Percentiles rank a stretch among this genome's conserved stretches.
Conservation (phyloP, 495 filamentous ascomycete species). For the Chaetomidium leptoderma region DNA sequence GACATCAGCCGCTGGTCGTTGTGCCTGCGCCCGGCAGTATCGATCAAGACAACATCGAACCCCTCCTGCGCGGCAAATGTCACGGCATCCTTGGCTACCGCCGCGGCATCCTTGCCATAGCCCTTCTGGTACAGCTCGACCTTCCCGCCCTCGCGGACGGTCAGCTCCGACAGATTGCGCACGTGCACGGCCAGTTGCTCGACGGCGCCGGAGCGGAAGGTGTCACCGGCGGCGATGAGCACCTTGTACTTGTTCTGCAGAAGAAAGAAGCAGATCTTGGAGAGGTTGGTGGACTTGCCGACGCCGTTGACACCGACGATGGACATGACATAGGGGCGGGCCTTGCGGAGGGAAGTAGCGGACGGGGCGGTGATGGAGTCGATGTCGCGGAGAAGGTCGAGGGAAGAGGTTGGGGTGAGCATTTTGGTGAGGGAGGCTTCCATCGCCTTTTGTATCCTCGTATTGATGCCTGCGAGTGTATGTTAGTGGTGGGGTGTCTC, state of each 20-base stretch:
- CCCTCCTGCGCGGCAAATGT: slow-evolving; percentile 65
- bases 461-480: slow-evolving; percentile 59
- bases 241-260: slow-evolving; percentile 94
- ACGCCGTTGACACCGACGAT: slow-evolving; percentile 98
- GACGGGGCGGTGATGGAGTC: slow-evolving; percentile 67
- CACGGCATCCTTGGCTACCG: slow-evolving; percentile 91
- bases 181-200: slow-evolving; percentile 95
- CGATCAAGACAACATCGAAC: slow-evolving; percentile 93
- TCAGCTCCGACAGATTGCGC: slow-evolving; percentile 81
- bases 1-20: slow-evolving; percentile 96
- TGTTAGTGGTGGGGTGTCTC: slow-evolving; percentile 4
- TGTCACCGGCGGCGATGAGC: slow-evolving; percentile 93
- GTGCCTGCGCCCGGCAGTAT: slow-evolving; percentile 90
- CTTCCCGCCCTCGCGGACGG: slow-evolving; percentile 70
- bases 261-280: slow-evolving; percentile 95
- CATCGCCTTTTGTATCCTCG: slow-evolving; percentile 76
- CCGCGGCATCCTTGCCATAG: slow-evolving; percentile 94
- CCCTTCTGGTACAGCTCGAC: slow-evolving; percentile 94
- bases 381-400: slow-evolving; percentile 92
- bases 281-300: slow-evolving; percentile 93
- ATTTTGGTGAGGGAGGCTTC: slow-evolving; percentile 89
- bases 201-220: slow-evolving; percentile 94
- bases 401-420: slow-evolving; percentile 87
- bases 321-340: slow-evolving; percentile 89
- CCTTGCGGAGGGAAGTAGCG: slow-evolving; percentile 48